These are phyloP conservation scores for Pseudogymnoascus sp. DNA, from an alignment of 2,329 filamentous ascomycete genomes.

Conservation along the genomic window DNA sequence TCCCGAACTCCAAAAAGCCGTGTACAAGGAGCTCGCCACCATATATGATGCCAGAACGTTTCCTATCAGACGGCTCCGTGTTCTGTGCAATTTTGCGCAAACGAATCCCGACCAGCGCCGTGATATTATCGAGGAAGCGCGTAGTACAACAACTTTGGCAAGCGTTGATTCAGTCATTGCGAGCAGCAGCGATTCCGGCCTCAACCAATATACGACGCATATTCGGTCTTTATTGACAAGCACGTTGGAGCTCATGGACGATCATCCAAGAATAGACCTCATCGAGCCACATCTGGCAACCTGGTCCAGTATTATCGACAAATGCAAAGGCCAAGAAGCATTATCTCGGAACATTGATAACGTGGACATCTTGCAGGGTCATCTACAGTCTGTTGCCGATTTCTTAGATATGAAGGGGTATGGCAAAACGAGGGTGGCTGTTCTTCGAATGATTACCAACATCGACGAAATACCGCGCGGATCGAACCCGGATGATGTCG, in stretches of 20 bases:
- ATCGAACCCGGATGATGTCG: constrained; percentile 33
- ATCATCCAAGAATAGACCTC: constrained; percentile 19
- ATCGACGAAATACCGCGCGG: constrained; percentile 36
- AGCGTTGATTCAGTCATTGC: constrained; percentile 4
- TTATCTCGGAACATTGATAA: constrained; percentile 41
- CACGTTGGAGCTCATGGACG: constrained; percentile 21
- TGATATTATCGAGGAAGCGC: constrained; percentile 7
- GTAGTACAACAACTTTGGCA: constrained; percentile 6
- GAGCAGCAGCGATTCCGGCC: constrained; percentile 20
- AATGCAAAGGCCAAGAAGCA: constrained; percentile 34
- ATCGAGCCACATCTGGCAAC: constrained; percentile 18
- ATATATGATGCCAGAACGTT: constrained; percentile 22
- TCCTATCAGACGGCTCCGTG: constrained; percentile 25
- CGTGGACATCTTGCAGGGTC: constrained; percentile 37
- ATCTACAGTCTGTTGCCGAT: constrained; percentile 44
- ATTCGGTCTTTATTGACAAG: constrained; percentile 21
- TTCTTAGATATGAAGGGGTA: constrained; percentile 50
- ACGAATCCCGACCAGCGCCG: constrained; percentile 16
- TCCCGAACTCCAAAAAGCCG: constrained; percentile 16
- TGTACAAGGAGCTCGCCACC: constrained; percentile 19
- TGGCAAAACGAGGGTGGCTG: constrained; percentile 38
- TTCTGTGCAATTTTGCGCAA: constrained; percentile 19
- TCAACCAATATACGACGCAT: constrained; percentile 20
- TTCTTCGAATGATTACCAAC: constrained; percentile 40
- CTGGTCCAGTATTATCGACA: constrained; percentile 33